phyloP scores from a whole-genome alignment of 495 filamentous ascomycete species.

The Aspergillus haitiensis region DNA sequence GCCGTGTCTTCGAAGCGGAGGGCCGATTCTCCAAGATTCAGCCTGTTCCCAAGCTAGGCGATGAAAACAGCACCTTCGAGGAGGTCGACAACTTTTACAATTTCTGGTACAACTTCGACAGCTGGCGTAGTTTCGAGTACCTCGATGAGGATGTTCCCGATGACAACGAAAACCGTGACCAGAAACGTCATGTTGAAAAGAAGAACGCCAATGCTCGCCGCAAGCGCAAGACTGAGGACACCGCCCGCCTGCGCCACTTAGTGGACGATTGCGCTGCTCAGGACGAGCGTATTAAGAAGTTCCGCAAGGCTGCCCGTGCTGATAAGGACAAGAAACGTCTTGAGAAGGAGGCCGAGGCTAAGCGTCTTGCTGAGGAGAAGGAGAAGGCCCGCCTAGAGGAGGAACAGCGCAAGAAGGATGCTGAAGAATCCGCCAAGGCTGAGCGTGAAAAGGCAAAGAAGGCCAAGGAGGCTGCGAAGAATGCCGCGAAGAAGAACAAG shows the following conservation, averaged over 20 bases:
- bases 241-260: constrained; percentile 78
- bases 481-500: constrained; percentile 99
- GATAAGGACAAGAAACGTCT: constrained; percentile 90
- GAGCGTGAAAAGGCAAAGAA: constrained; percentile 87
- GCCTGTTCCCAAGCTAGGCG: constrained; percentile 80
- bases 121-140: constrained; percentile 96
- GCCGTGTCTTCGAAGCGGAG: constrained; percentile 81
- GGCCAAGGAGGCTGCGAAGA: constrained; percentile 96
- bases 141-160: constrained; percentile 98
- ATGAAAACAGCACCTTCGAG: constrained; percentile 82
- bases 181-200: constrained; percentile 95
- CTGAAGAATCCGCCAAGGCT: constrained; percentile 80
- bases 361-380: constrained; percentile 77
- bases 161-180: constrained; percentile 97
- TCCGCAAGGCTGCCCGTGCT: constrained; percentile 85
- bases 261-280: constrained; percentile 78
- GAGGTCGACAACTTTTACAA: constrained; percentile 96
- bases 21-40: constrained; percentile 86
- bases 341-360: constrained; percentile 89
- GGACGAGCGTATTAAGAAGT: constrained; percentile 96
- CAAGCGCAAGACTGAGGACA: constrained; percentile 99
- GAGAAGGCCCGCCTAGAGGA: constrained; percentile 74
- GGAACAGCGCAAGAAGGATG: constrained; percentile 72
- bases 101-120: constrained; percentile 99
- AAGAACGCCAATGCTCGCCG: constrained; percentile 97